Base-by-base conservation (phyloP, 176 grass and related monocot species). In the Chrysopogon serrulatus region DNA sequence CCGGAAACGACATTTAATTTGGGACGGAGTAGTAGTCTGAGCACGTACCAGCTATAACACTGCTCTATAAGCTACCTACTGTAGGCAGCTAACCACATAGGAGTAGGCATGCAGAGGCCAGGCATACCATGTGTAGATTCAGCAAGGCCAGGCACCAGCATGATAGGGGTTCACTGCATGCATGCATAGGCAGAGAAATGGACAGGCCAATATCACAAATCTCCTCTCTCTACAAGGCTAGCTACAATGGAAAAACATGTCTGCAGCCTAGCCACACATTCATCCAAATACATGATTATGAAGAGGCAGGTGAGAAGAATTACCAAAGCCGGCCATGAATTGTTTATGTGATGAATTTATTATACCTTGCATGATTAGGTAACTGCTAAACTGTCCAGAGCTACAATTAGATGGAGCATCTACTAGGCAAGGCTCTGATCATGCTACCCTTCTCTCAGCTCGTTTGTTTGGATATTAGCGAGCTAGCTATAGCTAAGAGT, bases 351-450 rank as follows among this genome's bases (percentile, higher is more conserved):
- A 37, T 44, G 1, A 51, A 54, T 57, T 57, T 0, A 57, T 77
- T 18, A 28, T 67, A 3, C 33, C 68, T 67, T 84, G 68, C 83
- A 74, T 70, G 73, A 44, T 83, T 78, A 32, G 45, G 47, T 77
- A 56, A 19, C 10, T 53, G 11, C 61, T 79, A 54, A 65, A 19
- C 8, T 79, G 44, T 74, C 75, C 18, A 37, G 64, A 47, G 78
- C 68, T n/a, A 79, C 60, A 79, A 83, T 28, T 66, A 74, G 45
- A 72, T 72, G 69, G 69, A 65, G 77, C 79, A 86, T 90, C 62
- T 80, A 59, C 53, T 78, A 73, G 67, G 68, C 40, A 69, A 36
- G 40, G 69, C 47, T 72, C 36, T 36, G 17, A 35, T 87, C 85
- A 59, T 37, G 85, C 27, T 82, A 35, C 31, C 59, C 47, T 44